Evolutionary conservation across 2,329 filamentous ascomycete genomes (phyloP), one percentile per base, ranked within the genome.

Genomic region (Diaporthe caulivora): DNA sequence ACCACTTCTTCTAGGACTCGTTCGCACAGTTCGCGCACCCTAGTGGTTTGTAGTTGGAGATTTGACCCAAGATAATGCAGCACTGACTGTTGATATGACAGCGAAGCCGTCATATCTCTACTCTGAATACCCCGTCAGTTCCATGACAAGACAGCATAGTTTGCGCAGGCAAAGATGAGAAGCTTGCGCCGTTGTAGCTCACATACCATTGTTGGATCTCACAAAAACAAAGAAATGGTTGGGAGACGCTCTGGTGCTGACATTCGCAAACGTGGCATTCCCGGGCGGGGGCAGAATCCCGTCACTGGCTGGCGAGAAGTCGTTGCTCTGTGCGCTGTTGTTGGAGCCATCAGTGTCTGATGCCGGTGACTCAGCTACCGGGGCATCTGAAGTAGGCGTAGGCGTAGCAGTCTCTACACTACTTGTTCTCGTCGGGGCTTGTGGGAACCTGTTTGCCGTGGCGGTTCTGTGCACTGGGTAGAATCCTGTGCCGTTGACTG

Each of bases 391-490:
- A 24, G 57, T 42, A 26, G 47, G 15, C 8, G 31, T 40, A 21
- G 62, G 44, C 3, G 62, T 15, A 18, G 60, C 29, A 24, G 29
- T 3, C 44, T 29, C 13, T 1, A 1, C 13, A 2, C 8, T 29
- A 44, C 44, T 51, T 8, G 13, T 8, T 1, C 21, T 21, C 21
- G 47, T 40, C 2, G 47, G 62, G 9, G 44, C 11, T 17, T 18
- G 60, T 26, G 60, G 29, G 24, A 65, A 7, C 44, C 15, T 29
- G 17, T 67, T 40, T 13, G n/a, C 31, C 9, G 62, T 37, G 7
- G 47, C 62, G 9, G 62, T 53, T n/a, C 62, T 53, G 47, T 37
- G 47, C 9, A 67, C 62, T 5, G 62, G 62, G 9, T 26, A 67
- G 31, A 67, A 67, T 15, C 62, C 62, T 1, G n/a, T 67, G 15